These are phyloP conservation scores for Cryptococcus floricola DNA, from an alignment of 1,284 basidiomycete genomes.

Conservation along the genomic window DNA sequence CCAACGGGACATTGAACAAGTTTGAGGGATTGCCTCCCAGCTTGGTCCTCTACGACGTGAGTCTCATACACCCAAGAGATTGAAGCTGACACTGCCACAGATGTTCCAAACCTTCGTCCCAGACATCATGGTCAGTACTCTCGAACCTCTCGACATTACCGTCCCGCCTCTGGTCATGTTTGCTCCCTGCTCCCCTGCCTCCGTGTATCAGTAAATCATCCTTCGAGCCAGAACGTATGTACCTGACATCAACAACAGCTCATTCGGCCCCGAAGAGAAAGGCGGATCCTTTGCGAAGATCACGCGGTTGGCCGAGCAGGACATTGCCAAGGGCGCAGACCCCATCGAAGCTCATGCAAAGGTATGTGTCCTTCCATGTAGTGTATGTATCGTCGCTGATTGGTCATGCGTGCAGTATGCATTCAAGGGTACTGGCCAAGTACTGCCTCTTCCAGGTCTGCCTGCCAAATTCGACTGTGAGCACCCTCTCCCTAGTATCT, in stretches of 20 bases:
- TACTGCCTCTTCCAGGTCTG: constrained; percentile 8
- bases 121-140: too few relatives aligned
- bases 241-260: too few relatives aligned
- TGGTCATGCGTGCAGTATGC: neutral
- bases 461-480: constrained; percentile 17
- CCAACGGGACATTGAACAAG: constrained; percentile 10
- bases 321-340: constrained; percentile 12
- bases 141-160: too few relatives aligned
- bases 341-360: constrained; percentile 5
- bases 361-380: neutral
- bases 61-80: constrained; percentile 1
- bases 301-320: neutral
- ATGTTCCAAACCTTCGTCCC: neutral
- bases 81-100: constrained; percentile 10
- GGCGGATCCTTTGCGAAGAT: constrained; percentile 7
- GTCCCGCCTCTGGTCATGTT: too few relatives aligned
- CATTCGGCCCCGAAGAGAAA: neutral
- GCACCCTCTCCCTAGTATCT: neutral
- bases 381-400: too few relatives aligned
- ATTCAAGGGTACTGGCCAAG: too few relatives aligned
- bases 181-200: too few relatives aligned
- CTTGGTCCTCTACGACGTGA: constrained; percentile 22
- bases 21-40: constrained; percentile 12
- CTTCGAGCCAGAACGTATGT: too few relatives aligned
- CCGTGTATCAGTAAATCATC: too few relatives aligned